These are phyloP conservation scores for Arthonia radiata DNA, from an alignment of 495 filamentous ascomycete genomes.

Conservation along the genomic window DNA sequence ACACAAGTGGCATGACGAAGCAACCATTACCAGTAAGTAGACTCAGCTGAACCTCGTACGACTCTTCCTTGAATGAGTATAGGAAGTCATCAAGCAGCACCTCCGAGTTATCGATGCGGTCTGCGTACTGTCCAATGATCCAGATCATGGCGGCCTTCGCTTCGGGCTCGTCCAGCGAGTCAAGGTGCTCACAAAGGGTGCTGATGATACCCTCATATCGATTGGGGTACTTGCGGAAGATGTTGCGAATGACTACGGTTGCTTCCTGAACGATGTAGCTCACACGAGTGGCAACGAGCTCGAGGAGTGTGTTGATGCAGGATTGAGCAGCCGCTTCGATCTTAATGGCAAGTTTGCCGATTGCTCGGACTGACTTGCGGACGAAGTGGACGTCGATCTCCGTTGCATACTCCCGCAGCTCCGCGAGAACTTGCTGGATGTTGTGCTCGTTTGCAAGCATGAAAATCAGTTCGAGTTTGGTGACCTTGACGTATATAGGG, in stretches of 20 bases:
- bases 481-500: conserved; percentile 98
- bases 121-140: conserved; percentile 96
- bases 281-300: conserved; percentile 91
- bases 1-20: too few relatives aligned
- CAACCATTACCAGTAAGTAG: too few relatives aligned
- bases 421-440: conserved; percentile 83
- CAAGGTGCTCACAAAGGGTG: conserved; percentile 83
- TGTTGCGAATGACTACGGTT: conserved; percentile 97
- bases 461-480: conserved; percentile 95
- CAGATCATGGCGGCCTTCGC: conserved; percentile 99
- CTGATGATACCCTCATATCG: conserved; percentile 95
- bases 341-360: conserved; percentile 96
- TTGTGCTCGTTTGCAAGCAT: conserved; percentile 95
- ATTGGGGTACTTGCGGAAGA: conserved; percentile 97
- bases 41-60: conserved; percentile 82
- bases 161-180: conserved; percentile 95
- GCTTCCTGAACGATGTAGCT: conserved; percentile 99
- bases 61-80: conserved; percentile 78
- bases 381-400: conserved; percentile 99
- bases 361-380: conserved; percentile 88
- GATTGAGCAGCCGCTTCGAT: conserved; percentile 78
- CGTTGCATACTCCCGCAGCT: conserved; percentile 89
- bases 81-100: conserved; percentile 86
- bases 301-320: conserved; percentile 81
- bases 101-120: conserved; percentile 88